A percentile compares a stretch with the other conserved stretches of the same genome.
These are phyloP conservation scores for Pisolithus sp. DNA, from an alignment of 768 basidiomycete species.

Conservation along the genomic window DNA sequence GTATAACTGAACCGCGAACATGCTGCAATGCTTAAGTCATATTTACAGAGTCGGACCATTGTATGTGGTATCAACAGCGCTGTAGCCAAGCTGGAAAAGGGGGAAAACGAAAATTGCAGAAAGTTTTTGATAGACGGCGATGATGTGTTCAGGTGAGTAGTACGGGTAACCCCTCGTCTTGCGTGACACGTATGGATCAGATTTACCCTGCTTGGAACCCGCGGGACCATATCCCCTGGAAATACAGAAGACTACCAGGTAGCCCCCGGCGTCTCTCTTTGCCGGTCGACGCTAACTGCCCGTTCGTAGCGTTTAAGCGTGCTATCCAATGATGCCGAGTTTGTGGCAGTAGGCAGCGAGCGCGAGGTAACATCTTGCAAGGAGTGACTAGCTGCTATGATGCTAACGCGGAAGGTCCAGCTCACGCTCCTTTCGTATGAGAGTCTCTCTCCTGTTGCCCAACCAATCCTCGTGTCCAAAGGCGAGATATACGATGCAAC, in stretches of 20 bases:
- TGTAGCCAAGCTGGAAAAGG: conserved; percentile 49
- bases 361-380: conserved; percentile 48
- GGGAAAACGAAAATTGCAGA: conserved; percentile 82
- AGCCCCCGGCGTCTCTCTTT: conserved; percentile 10
- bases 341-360: conserved; percentile 68
- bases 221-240: conserved; percentile 53
- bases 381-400: conserved; percentile 4
- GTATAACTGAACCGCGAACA: conserved; percentile 31
- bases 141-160: conserved; percentile 48
- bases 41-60: conserved; percentile 41
- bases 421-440: conserved; percentile 65
- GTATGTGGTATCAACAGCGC: conserved; percentile 88
- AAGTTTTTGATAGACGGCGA: conserved; percentile 45
- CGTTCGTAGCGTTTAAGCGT: conserved; percentile 77
- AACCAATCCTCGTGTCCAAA: conserved; percentile 45
- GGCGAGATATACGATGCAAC: conserved; percentile 86
- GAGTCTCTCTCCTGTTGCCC: conserved; percentile 42
- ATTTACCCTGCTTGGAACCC: conserved; percentile 31
- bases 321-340: conserved; percentile 60
- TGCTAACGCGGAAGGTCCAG: conserved; percentile 27
- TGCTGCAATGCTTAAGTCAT: neutral
- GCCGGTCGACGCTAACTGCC: conserved; percentile 4
- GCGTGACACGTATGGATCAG: conserved; percentile 12
- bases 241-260: conserved; percentile 85
- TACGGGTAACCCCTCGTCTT: neutral